Base-by-base conservation (phyloP, 176 grass and related monocot genomes). In the Musa itinerans region DNA sequence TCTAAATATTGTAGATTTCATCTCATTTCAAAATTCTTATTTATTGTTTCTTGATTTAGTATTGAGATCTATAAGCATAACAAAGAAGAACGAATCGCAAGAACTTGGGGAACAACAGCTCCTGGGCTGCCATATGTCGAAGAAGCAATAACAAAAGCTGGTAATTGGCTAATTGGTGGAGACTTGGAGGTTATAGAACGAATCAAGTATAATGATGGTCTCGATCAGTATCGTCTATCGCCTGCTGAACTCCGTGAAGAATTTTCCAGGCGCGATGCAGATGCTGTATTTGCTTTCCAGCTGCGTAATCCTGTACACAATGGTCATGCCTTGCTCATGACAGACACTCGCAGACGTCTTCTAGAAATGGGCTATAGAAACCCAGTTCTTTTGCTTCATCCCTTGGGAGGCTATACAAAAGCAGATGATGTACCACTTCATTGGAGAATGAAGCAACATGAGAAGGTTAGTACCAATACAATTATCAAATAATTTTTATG, bases 331-430 rank as follows among this genome's bases (percentile, higher is more conserved):
- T 62, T 62, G 57, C 57, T 62, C 17, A 62, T 62, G 57, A 62
- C 15, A 19, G 57, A 62, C 20, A 62, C 57, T 62, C 57, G 57
- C 57, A 62, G 57, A 62, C 57, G 17, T n/a, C 57, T 62, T n/a
- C 20, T 62, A n/a, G 57, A 62, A 17, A 62, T 62, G 63, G 63
- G 63, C 21, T 66, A 66, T 2, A 66, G 22, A 25, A 66, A 66
- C 23, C 63, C 63, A 24, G 22, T 66, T 25, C n/a, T 66, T 21
- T 66, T 66, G 63, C 63, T 66, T 66, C 63, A 66, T 25, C 63
- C 63, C 63, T 66, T 66, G 63, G 63, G 63, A 24, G 63, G 63
- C 23, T 66, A 21, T 66, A 66, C 63, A 21, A 66, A 66, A 25
- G 19, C 22, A 66, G 63, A 66, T 25, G 63, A 66, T 66, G 63